Evolutionary conservation across 768 basidiomycete species (phyloP).

Genomic region (Tylopilus vinaceipallidus): DNA sequence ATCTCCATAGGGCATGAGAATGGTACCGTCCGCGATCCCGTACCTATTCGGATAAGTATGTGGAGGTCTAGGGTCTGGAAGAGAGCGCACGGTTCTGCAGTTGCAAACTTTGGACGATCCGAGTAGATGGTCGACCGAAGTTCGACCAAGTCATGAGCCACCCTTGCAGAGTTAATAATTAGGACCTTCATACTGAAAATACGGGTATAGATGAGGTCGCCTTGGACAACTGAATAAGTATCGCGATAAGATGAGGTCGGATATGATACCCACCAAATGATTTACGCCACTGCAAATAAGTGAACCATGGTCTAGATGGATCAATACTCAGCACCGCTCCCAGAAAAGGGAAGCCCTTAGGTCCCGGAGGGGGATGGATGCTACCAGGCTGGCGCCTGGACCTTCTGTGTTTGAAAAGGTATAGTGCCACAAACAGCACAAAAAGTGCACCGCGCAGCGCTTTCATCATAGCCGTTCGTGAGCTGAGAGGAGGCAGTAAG

Average conservation of each 20-base stretch:
- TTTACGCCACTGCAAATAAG: conserved; percentile 34
- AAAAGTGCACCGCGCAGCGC: neutral
- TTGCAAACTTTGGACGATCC: conserved; percentile 29
- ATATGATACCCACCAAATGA: conserved; percentile 16
- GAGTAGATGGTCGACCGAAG: conserved; percentile 33
- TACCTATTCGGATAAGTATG: conserved; percentile 13
- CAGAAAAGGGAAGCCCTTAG: conserved; percentile 41
- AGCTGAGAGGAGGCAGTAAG: neutral
- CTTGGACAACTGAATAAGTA: conserved; percentile 8
- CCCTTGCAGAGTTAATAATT: conserved; percentile 28
- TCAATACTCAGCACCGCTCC: conserved; percentile 29
- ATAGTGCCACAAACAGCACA: conserved; percentile 13
- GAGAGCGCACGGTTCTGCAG: conserved; percentile 20
- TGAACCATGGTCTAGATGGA: conserved; percentile 29
- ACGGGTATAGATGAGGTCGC: conserved; percentile 22
- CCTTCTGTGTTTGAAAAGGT: conserved; percentile 12
- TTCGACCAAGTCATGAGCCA: conserved; percentile 28
- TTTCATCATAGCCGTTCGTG: neutral
- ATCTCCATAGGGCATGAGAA: conserved; percentile 37
- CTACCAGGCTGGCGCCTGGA: neutral
- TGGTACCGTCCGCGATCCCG: conserved; percentile 35
- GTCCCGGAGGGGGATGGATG: conserved; percentile 47
- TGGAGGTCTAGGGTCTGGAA: neutral
- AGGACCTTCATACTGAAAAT: conserved; percentile 25
- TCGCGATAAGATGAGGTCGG: neutral